Conservation (phyloP, 768 basidiomycete genomes). For the Trametes cinnabarina region DNA sequence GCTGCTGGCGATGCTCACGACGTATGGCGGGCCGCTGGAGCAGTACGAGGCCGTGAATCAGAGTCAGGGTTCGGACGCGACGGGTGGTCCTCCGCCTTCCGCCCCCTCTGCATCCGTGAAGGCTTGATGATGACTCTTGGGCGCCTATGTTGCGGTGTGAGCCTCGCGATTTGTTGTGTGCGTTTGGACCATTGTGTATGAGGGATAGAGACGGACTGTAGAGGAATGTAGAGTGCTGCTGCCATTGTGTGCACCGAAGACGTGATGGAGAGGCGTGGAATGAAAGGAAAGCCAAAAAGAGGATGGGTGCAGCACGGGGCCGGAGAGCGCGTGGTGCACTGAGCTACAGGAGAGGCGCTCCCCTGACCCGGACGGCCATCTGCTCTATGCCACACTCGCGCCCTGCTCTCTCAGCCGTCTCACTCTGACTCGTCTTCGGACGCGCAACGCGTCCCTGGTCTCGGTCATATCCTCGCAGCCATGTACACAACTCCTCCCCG, state of each 20-base stretch:
- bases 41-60: neutral
- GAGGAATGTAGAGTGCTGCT: neutral
- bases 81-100: neutral
- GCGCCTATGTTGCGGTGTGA: neutral
- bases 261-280: too few relatives aligned
- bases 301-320: neutral
- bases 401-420: neutral
- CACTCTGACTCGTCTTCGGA: slow-evolving; percentile 16
- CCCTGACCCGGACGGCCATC: neutral
- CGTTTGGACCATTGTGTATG: neutral
- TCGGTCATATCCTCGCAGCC: neutral
- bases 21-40: slow-evolving; percentile 13
- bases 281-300: too few relatives aligned
- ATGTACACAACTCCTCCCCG: slow-evolving; percentile 21
- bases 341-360: neutral
- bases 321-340: neutral
- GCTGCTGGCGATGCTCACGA: neutral
- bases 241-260: neutral
- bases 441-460: slow-evolving; percentile 12
- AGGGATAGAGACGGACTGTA: neutral
- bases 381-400: neutral
- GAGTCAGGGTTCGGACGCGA: neutral
- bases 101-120: slow-evolving; percentile 4
- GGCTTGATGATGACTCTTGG: slow-evolving; percentile 1
- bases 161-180: neutral